A percentile compares a stretch with the other conserved stretches of the same genome.
phyloP scores from a whole-genome alignment of 2,329 filamentous ascomycete species.

The Aureobasidium sp. region DNA sequence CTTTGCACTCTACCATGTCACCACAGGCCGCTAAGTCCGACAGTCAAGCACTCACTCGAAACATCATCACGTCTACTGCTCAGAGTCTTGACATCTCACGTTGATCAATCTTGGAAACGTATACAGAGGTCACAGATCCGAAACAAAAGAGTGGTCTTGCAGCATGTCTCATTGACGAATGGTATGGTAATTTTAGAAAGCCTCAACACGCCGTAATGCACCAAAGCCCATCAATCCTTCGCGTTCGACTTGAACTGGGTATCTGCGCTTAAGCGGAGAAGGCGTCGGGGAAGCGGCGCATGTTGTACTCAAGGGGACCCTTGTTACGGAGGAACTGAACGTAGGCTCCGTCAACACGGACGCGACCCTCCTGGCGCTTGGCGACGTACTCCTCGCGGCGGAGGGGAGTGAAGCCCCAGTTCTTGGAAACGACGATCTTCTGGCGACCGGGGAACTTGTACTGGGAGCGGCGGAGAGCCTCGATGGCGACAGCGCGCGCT shows the following conservation, averaged over 20 bases:
- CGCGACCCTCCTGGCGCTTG: conserved; percentile 85
- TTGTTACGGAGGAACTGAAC: conserved; percentile 98
- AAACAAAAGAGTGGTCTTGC: conserved; percentile 5
- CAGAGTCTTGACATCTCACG: too few species aligned
- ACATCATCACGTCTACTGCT: neutral
- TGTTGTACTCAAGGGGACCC: conserved; percentile 77
- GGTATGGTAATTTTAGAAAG: conserved; percentile 16
- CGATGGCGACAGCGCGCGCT: conserved; percentile 89
- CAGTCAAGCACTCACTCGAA: neutral
- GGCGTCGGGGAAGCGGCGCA: conserved; percentile 90
- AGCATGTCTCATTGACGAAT: conserved; percentile 17
- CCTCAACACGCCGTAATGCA: conserved; percentile 16
- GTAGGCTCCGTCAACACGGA: conserved; percentile 98
- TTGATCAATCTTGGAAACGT: neutral
- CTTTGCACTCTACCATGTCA: conserved; percentile 6
- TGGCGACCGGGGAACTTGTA: conserved; percentile 99
- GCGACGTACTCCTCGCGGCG: conserved; percentile 95
- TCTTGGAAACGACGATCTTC: conserved; percentile 99
- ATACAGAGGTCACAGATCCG: neutral
- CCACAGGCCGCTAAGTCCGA: neutral
- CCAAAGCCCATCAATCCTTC: conserved; percentile 12
- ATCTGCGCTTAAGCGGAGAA: conserved; percentile 49
- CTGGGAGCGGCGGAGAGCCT: conserved; percentile 97
- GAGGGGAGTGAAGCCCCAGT: conserved; percentile 99
- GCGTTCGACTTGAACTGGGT: neutral